Conservation (phyloP, 441 rosid genomes). For the Viola pubescens region DNA sequence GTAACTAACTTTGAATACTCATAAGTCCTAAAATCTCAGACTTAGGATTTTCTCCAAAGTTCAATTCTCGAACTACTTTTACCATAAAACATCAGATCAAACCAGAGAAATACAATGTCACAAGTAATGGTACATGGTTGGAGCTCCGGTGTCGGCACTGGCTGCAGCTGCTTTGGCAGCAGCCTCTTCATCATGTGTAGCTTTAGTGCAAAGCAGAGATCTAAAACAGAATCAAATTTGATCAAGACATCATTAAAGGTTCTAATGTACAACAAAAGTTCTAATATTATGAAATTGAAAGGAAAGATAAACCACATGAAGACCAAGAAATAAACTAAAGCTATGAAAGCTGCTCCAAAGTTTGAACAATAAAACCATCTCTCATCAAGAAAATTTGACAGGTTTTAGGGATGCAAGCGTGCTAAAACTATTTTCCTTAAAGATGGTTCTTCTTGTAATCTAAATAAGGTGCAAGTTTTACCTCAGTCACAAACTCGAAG, state of each 20-base stretch:
- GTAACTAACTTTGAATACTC: too few species aligned
- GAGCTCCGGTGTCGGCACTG: conserved; percentile 55
- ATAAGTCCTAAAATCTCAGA: background rate
- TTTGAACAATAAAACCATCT: background rate
- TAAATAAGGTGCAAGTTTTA: background rate
- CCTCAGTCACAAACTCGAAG: background rate
- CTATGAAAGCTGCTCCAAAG: background rate
- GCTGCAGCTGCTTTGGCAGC: conserved; percentile 59
- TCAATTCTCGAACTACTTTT: conserved; percentile 4
- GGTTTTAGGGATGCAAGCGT: background rate
- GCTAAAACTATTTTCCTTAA: background rate
- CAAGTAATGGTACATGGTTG: conserved; percentile 61
- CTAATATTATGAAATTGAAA: background rate
- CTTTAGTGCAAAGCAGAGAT: conserved; percentile 37
- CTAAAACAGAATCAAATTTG: conserved; percentile 25
- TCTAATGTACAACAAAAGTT: background rate
- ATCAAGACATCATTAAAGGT: conserved; percentile 9
- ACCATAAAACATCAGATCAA: conserved; percentile 18
- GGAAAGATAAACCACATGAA: background rate
- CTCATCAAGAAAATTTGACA: background rate
- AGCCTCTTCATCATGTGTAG: conserved; percentile 62
- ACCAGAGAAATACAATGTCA: conserved; percentile 15
- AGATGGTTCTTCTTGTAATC: too few species aligned
- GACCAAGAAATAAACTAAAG: background rate
- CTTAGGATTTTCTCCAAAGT: background rate